Conservation (phyloP, 2,329 filamentous ascomycete genomes). For the Pseudocercospora ulei region DNA sequence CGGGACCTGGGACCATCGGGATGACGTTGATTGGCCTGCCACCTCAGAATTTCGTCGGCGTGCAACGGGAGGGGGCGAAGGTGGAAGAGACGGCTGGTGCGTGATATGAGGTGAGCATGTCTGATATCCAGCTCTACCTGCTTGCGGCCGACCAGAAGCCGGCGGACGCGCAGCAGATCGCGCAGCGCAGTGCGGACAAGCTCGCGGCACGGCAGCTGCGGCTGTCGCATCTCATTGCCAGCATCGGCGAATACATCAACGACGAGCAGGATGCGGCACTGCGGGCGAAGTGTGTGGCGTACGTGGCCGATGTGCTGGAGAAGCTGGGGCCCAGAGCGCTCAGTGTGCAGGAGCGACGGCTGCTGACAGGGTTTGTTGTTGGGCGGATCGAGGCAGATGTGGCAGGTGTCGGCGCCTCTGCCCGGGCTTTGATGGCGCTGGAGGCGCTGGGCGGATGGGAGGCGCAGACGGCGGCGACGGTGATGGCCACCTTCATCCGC, state of each 20-base stretch:
- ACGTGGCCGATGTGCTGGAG: constrained; percentile 44
- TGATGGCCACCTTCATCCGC: constrained; percentile 43
- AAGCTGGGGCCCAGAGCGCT: constrained; percentile 48
- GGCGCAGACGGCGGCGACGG: constrained; percentile 46
- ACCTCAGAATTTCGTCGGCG: too few species aligned
- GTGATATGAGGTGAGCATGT: constrained; percentile 40
- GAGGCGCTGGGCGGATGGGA: constrained; percentile 54
- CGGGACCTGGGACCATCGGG: too few species aligned
- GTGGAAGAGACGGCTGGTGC: too few species aligned
- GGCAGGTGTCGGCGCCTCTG: constrained; percentile 48
- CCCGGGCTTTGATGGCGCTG: constrained; percentile 50
- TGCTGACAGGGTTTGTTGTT: constrained; percentile 55
- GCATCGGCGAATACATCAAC: constrained; percentile 57
- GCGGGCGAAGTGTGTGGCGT: constrained; percentile 49
- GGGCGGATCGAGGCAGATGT: constrained; percentile 52
- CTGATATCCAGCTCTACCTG: constrained; percentile 46
- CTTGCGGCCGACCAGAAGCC: constrained; percentile 44
- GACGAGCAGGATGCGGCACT: constrained; percentile 51
- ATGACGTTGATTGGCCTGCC: too few species aligned
- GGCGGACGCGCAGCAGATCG: constrained; percentile 39
- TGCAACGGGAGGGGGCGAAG: too few species aligned
- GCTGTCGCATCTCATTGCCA: constrained; percentile 54
- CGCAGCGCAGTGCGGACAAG: constrained; percentile 39
- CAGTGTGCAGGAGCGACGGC: constrained; percentile 50
- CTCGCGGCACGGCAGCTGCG: constrained; percentile 52